Evolutionary conservation across 1,284 basidiomycete genomes (phyloP), one percentile per base, ranked within the genome.

Genomic region (Ustilago xerochloae): DNA sequence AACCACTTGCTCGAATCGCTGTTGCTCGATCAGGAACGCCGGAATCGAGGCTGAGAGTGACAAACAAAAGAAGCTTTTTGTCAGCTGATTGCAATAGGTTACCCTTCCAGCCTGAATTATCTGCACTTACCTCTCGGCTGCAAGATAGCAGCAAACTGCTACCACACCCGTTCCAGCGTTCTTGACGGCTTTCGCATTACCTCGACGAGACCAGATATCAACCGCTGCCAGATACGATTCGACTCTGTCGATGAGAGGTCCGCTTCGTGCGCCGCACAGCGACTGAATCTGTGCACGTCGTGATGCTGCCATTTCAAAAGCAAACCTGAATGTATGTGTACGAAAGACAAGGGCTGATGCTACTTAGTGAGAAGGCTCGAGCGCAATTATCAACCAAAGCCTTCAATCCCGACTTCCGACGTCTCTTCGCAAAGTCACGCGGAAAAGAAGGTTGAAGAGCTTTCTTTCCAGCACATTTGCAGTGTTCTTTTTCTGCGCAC

Each of bases 211-310:
- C 73, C 73, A 75, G 20, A 75, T 47, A 43, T 71, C 68, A 20
- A 75, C 68, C 4, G 73, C 73, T 18, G 73, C 73, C 4, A 75
- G 57, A 35, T 75, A 75, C 24, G 73, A 66, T 38, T 75, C 73
- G 52, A 60, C 68, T 24, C 73, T 59, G 39, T 75, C 73, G 48
- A 75, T 66, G 26, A 75, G 51, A 12, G 67, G 52, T 8, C 73
- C 73, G 7, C 54, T 51, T n/a, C 61, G 63, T 29, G 58, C 50
- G 18, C 67, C 67, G 45, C 67, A 70, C n/a, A 75, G 63, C 41
- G 60, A 47, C 22, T 70, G 73, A 13, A 75, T 59, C 36, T 75
- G 73, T 8, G 73, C 73, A 0, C 73, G 52, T 33, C 73, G 54
- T 29, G 73, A 75, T 0, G 63, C 60, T 15, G 73, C 60, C 72